These are phyloP conservation scores for thale cress (Arabidopsis thaliana) DNA, from an alignment of 345 rosid species.

Conservation along the genomic window TAIR10.1 NC_003070.9:28019001-28019500, in stretches of 20 bases:
- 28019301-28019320: slow-evolving; percentile 59
- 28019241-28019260: slow-evolving; percentile 80
- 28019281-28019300: slow-evolving; percentile 95
- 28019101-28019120: slow-evolving; percentile 47
- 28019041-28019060: slow-evolving; percentile 82
- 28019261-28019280: slow-evolving; percentile 90
- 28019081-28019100: slow-evolving; percentile 92
- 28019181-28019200: slow-evolving; percentile 95
- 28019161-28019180: slow-evolving; percentile 40
- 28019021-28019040: neutral
- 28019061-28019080: slow-evolving; percentile 76
- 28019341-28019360: neutral
- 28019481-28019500: neutral
- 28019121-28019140: neutral
- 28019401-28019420: slow-evolving; percentile 5
- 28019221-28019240: slow-evolving; percentile 84
- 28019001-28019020: neutral
- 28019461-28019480: neutral
- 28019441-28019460: neutral
- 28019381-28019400: neutral
- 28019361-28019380: neutral
- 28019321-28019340: neutral
- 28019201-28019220: slow-evolving; percentile 76
- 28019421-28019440: neutral
- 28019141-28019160: neutral